Base-by-base conservation (phyloP, 108 stramenopile species). In the Licmophora abbreviata region DNA sequence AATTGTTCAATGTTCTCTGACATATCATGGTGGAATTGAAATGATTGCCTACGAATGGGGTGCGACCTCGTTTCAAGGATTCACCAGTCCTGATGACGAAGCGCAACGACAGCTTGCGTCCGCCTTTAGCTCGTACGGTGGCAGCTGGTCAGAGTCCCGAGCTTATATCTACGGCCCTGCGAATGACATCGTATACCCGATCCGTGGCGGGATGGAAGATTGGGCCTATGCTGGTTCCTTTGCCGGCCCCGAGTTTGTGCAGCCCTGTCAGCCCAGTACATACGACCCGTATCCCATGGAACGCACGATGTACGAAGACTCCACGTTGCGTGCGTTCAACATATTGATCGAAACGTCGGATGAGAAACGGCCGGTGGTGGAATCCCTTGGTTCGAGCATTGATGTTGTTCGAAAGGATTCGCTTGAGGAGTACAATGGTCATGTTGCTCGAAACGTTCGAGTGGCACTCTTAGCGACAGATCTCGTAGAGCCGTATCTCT, bases 1-100 rank as follows among this genome's bases (percentile, higher is more conserved):
- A 67, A 49, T 90, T 26, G 90, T 97, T 61, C 96, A 97, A 66
- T 46, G 94, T 22, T 76, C 83, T 11, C 25, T 99, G n/a, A 95
- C 98, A 11, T 96, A 95, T 52, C 96, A 99, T 69, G 96, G 81
- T 11, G 94, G 92, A 45, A 93, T 84, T 85, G 92, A 84, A 61
- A 88, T 80, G 27, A 79, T 92, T 40, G 86, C 67, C 9, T 99
- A 88, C 75, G 96, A 92, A 69, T 94, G 89, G 96, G 95, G 97
- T 23, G 64, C 88, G 8, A 66, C 69, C 9, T 48, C 70, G 12
- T 67, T 65, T 71, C 54, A 67, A 47, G 48, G 44, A 1, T 23
- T 62, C 32, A 30, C 54, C 2, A 54, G 60, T 10, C 74, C 79
- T 7, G 85, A 92, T 61, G 59, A 84, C 64, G 35, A 38, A 20